Evolutionary conservation across 2,329 filamentous ascomycete genomes (phyloP).

Genomic region (Epichloe amarillans): DNA sequence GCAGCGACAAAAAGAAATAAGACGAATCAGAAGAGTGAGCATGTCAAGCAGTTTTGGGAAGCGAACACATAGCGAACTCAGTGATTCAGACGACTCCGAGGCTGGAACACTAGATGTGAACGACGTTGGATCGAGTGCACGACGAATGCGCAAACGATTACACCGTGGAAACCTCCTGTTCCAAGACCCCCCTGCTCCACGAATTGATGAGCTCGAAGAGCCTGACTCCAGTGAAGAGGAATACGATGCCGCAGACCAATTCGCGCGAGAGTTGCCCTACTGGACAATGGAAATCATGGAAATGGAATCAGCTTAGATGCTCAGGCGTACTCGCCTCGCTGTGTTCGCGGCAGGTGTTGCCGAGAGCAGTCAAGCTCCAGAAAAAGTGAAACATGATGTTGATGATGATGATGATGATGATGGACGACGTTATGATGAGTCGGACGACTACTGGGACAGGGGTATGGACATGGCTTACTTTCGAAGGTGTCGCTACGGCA

Average conservation of each 20-base stretch:
- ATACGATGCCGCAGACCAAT: conserved; percentile 23
- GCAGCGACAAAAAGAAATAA: conserved; percentile 28
- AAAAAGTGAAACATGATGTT: neutral
- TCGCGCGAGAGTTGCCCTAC: conserved; percentile 37
- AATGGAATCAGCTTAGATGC: conserved; percentile 23
- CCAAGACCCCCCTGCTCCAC: conserved; percentile 35
- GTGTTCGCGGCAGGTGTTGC: neutral
- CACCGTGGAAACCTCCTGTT: conserved; percentile 35
- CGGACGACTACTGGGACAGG: neutral
- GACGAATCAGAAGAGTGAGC: conserved; percentile 32
- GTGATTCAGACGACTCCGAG: conserved; percentile 33
- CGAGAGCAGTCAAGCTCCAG: neutral
- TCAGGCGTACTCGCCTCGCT: neutral
- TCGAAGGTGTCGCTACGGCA: neutral
- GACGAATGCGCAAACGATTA: conserved; percentile 32
- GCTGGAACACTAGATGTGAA: conserved; percentile 26
- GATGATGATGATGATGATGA: neutral
- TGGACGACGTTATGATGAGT: neutral
- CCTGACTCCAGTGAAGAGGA: conserved; percentile 36
- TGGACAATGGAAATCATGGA: conserved; percentile 38
- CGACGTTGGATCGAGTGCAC: conserved; percentile 32
- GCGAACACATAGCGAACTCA: conserved; percentile 39
- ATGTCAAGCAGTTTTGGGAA: conserved; percentile 42
- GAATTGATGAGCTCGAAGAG: conserved; percentile 41
- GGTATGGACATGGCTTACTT: neutral